Conservation (phyloP, 148 eudicot species). For the Pharnaceum exiguum region DNA sequence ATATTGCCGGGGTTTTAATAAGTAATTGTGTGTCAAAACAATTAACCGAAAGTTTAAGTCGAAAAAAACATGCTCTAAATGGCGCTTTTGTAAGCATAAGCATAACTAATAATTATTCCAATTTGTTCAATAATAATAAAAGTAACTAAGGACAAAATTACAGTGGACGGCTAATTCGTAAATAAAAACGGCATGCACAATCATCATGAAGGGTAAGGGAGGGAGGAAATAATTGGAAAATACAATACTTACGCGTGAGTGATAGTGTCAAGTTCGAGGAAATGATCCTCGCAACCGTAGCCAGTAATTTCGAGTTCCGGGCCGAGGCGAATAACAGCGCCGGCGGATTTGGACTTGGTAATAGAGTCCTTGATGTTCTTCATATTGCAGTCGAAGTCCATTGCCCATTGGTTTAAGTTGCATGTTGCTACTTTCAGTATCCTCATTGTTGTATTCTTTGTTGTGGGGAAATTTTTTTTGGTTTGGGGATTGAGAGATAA, state of each 20-base stretch:
- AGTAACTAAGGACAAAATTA: no score
- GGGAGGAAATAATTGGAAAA: neutral
- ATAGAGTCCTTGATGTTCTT: slow-evolving; percentile 78
- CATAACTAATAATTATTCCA: no score
- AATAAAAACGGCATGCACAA: neutral
- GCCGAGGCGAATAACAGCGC: slow-evolving; percentile 84
- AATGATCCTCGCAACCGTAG: slow-evolving; percentile 96
- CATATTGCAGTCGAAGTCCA: slow-evolving; percentile 86
- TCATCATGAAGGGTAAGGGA: neutral
- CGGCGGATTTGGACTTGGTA: slow-evolving; percentile 50
- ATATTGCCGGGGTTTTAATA: no score
- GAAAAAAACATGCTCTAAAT: no score
- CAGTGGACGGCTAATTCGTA: neutral
- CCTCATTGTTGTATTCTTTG: slow-evolving; percentile 59
- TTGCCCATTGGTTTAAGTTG: slow-evolving; percentile 98
- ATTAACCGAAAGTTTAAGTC: no score
- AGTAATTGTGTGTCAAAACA: no score
- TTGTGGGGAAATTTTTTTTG: no score
- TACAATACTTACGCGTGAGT: slow-evolving; percentile 52
- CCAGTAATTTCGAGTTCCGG: slow-evolving; percentile 98
- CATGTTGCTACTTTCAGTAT: slow-evolving; percentile 87
- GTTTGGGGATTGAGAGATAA: no score
- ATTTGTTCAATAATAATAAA: no score
- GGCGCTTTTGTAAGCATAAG: no score
- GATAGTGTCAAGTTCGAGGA: slow-evolving; percentile 83